These are phyloP conservation scores for Peronospora belbahrii DNA, from an alignment of 352 stramenopile genomes.

Conservation along the genomic window DNA sequence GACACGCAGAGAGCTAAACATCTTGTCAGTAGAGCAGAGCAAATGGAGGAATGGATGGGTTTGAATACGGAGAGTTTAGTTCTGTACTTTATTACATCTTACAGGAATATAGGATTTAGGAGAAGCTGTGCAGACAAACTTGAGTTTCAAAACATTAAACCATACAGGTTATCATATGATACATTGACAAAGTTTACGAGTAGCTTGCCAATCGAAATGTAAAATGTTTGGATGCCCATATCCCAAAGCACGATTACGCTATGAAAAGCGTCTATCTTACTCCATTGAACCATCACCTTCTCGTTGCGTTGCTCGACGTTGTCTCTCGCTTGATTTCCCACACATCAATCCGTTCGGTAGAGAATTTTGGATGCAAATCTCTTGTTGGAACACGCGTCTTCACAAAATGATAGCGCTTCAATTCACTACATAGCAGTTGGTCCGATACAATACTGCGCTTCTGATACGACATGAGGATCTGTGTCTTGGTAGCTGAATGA, in stretches of 20 bases:
- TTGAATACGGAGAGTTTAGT: too few relatives aligned
- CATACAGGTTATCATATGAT: background rate
- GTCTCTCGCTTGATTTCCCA: slow-evolving; percentile 32
- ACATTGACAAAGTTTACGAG: background rate
- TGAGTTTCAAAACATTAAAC: background rate
- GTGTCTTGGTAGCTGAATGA: slow-evolving; percentile 27
- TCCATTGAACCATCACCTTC: slow-evolving; percentile 13
- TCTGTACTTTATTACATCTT: too few relatives aligned
- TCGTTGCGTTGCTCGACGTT: slow-evolving; percentile 7
- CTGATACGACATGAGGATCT: slow-evolving; percentile 66
- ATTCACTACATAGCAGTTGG: slow-evolving; percentile 43
- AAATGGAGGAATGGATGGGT: slow-evolving; percentile 26
- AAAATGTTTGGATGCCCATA: slow-evolving; percentile 17
- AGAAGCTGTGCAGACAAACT: too few relatives aligned
- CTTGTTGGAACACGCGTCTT: slow-evolving; percentile 21
- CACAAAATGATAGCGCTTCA: slow-evolving; percentile 27
- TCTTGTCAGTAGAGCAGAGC: slow-evolving; percentile 9
- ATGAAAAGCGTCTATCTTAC: background rate
- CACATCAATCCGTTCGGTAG: slow-evolving; percentile 36
- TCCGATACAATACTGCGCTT: slow-evolving; percentile 58
- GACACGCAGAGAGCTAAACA: slow-evolving; percentile 22
- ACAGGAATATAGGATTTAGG: too few relatives aligned
- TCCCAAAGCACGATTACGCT: slow-evolving; percentile 1
- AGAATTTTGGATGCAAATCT: slow-evolving; percentile 38
- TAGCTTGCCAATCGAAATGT: background rate